Base-by-base conservation (phyloP, 768 basidiomycete genomes). In the Phaeotremella skinneri region DNA sequence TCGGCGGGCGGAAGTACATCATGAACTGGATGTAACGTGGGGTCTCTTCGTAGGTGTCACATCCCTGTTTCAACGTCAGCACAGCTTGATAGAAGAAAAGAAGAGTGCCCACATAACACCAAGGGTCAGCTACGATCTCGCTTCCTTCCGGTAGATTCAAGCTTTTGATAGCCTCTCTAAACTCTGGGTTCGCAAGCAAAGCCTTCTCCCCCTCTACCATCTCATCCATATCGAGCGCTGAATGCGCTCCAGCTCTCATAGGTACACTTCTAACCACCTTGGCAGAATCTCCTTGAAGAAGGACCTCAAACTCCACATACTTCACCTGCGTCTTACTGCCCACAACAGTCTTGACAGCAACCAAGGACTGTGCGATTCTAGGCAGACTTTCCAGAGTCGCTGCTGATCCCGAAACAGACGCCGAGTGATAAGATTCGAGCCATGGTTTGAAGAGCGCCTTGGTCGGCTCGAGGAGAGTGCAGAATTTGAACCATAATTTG, bases 191-290 rank as follows among this genome's bases (percentile, higher is more conserved):
- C 5, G 49, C 27, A 16, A 66, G 43, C 16, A 66, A 30, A 1
- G 54, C 57, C 37, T 59, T 34, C 42, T 66, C 53, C 4, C 60
- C 64, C 2, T 17, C 43, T 2, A 59, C 52, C 57, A 66, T 62
- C 49, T 66, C 64, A 13, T 52, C 56, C 49, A 56, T 56, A 29
- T 64, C 62, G 4, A 45, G 20, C 7, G 58, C 47, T 14, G 58
- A 45, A 49, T 37, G 34, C 85, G 14, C 80, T 80, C 53, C 64
- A 66, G 16, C 70, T 76, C 34, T 70, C 34, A 37, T 11, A 29
- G 51, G 30, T 34, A n/a, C 6, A 34, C 25, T n/a, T n/a, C 31
- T 27, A 23, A 52, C 5, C 4, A 52, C 51, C 31, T 52, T 30
- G n/a, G 25, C 51, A n/a, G 51, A n/a, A 30, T 52, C 51, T 3